Conservation (phyloP, 495 filamentous ascomycete species). For the Penicillium salamii region DNA sequence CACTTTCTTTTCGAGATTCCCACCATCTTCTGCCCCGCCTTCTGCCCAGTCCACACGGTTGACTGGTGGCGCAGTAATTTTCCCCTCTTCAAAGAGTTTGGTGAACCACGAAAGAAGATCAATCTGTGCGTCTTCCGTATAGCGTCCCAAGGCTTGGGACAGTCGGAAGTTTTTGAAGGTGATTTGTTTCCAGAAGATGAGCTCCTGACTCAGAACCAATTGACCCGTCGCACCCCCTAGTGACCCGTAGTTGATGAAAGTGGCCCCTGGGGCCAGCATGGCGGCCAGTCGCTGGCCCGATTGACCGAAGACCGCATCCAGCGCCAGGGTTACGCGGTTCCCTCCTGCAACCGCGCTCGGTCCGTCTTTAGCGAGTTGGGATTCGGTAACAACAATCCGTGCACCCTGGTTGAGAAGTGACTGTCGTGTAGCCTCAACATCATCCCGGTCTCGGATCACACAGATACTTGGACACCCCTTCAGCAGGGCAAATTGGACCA, state of each 20-base stretch:
- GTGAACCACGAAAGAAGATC: slow-evolving; percentile 1
- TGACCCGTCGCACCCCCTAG: slow-evolving; percentile 3
- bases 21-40: background rate
- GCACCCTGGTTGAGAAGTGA: slow-evolving; percentile 5
- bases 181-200: slow-evolving; percentile 14
- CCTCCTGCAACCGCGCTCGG: background rate
- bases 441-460: slow-evolving; percentile 14
- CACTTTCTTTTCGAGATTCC: background rate
- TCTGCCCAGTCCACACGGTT: background rate
- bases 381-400: slow-evolving; percentile 2
- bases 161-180: slow-evolving; percentile 11
- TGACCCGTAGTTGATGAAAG: slow-evolving; percentile 11
- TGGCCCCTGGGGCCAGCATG: slow-evolving; percentile 10
- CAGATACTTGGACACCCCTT: slow-evolving; percentile 4
- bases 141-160: background rate
- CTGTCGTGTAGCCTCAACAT: slow-evolving; percentile 4
- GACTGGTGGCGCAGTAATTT: background rate
- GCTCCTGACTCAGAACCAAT: slow-evolving; percentile 4
- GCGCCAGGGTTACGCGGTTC: slow-evolving; percentile 6
- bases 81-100: background rate
- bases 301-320: slow-evolving; percentile 14
- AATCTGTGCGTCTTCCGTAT: background rate
- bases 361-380: slow-evolving; percentile 1
- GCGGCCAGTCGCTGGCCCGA: slow-evolving; percentile 6
- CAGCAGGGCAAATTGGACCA: slow-evolving; percentile 10